A percentile compares a stretch with the other conserved stretches of the same genome.
Conservation (phyloP, 2,329 filamentous ascomycete genomes). For the Beauveria rudraprayagi region DNA sequence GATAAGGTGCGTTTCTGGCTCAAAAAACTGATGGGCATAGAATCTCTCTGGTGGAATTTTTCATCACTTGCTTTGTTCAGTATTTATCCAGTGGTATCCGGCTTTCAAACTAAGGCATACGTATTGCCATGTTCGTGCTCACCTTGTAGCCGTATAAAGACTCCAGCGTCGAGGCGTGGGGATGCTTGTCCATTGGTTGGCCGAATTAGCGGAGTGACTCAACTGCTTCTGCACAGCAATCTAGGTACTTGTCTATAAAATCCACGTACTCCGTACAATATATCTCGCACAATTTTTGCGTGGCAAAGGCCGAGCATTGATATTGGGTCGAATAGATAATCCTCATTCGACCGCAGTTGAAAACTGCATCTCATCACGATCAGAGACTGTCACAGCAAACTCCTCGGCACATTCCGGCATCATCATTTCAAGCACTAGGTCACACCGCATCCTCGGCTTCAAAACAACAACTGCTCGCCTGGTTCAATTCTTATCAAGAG, state of each 20-base stretch:
- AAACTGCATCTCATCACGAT: not conserved
- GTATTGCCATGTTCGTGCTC: not conserved
- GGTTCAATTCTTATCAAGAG: not conserved
- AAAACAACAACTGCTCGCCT: not conserved
- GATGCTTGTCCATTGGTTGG: not conserved
- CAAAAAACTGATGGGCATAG: too few relatives aligned
- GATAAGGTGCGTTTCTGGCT: not conserved
- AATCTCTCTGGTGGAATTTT: too few relatives aligned
- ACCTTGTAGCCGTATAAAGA: not conserved
- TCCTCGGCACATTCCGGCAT: not conserved
- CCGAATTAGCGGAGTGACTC: slow-evolving; percentile 2
- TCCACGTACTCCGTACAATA: not conserved
- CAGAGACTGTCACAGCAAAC: not conserved
- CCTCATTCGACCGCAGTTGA: not conserved
- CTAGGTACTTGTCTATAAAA: not conserved
- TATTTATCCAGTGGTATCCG: too few relatives aligned
- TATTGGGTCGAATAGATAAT: not conserved
- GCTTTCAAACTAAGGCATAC: not conserved
- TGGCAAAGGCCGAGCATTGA: not conserved
- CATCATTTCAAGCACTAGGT: not conserved
- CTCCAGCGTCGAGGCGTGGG: not conserved
- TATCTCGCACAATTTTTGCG: not conserved
- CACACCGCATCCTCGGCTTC: not conserved
- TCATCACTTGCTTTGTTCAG: too few relatives aligned
- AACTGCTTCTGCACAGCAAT: not conserved